A percentile compares a stretch with the other conserved stretches of the same genome.
These are phyloP conservation scores for Coemansia sp. DNA, from an alignment of 192 early-diverging fungal genomes.

Conservation along the genomic window DNA sequence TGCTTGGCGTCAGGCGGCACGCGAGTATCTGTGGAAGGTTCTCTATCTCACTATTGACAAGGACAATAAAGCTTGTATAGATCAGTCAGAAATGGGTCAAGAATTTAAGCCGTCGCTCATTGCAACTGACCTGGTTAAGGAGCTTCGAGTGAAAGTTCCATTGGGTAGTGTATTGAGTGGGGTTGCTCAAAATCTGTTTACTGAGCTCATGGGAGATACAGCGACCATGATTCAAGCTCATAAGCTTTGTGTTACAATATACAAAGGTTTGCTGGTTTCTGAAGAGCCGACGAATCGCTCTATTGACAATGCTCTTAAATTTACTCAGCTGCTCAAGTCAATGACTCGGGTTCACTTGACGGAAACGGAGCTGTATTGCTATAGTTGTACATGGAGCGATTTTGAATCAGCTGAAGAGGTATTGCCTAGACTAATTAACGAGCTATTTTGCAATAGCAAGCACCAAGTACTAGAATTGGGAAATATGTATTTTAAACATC, in stretches of 20 bases:
- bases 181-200: no score
- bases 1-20: background rate
- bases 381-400: background rate
- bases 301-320: background rate
- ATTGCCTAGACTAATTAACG: background rate
- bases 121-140: background rate
- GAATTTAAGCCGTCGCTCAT: background rate
- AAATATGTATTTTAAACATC: background rate
- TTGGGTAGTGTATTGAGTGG: background rate
- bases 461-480: background rate
- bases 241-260: background rate
- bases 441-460: background rate
- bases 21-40: background rate
- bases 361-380: background rate
- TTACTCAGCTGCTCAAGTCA: background rate
- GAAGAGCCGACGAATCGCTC: background rate
- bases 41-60: background rate
- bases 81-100: background rate
- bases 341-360: background rate
- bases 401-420: background rate
- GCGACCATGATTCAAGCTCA: background rate
- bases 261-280: background rate
- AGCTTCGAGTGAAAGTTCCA: background rate
- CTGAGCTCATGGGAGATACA: no score
- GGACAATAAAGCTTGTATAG: background rate